Conservation (phyloP, 257 asterid species). For the Linderniella brevidens region DNA sequence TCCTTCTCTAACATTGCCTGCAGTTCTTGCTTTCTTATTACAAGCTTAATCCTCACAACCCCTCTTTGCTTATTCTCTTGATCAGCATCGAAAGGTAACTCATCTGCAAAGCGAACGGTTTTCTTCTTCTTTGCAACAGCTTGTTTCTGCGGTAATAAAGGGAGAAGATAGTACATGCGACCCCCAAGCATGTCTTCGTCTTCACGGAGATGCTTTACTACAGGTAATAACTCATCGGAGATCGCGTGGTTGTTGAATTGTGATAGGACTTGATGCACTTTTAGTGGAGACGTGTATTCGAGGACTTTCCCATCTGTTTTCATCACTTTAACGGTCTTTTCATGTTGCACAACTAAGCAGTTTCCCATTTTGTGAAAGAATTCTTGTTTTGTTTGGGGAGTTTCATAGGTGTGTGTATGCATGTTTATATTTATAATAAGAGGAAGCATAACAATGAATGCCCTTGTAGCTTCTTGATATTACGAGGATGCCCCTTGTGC, state of each 20-base stretch:
- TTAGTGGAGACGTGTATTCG: slow-evolving; percentile 42
- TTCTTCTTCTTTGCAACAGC: slow-evolving; percentile 18
- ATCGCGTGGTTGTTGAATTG: slow-evolving; percentile 38
- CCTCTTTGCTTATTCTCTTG: slow-evolving; percentile 12
- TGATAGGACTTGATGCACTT: slow-evolving; percentile 39
- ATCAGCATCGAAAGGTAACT: slow-evolving; percentile 15
- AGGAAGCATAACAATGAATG: slow-evolving; percentile 6
- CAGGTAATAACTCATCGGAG: slow-evolving; percentile 37
- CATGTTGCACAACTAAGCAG: slow-evolving; percentile 24
- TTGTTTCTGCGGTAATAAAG: slow-evolving; percentile 16
- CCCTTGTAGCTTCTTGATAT: slow-evolving; percentile 11
- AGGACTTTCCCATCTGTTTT: slow-evolving; percentile 58
- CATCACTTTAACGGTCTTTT: slow-evolving; percentile 32
- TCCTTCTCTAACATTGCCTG: slow-evolving; percentile 38
- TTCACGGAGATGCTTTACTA: slow-evolving; percentile 29
- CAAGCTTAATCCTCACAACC: slow-evolving; percentile 53
- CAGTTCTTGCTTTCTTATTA: slow-evolving; percentile 54
- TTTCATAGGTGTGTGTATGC: slow-evolving; percentile 8
- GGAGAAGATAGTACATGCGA: slow-evolving; percentile 39
- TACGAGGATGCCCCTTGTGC: no score
- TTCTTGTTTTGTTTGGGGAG: slow-evolving; percentile 2
- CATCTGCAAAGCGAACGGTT: slow-evolving; percentile 27
- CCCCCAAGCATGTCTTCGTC: slow-evolving; percentile 35
- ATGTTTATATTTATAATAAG: slow-evolving; percentile 23
- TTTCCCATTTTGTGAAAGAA: slow-evolving; percentile 38